Evolutionary conservation across 306 rosid species (phyloP).

Genomic region (Sicyos baderoa): DNA sequence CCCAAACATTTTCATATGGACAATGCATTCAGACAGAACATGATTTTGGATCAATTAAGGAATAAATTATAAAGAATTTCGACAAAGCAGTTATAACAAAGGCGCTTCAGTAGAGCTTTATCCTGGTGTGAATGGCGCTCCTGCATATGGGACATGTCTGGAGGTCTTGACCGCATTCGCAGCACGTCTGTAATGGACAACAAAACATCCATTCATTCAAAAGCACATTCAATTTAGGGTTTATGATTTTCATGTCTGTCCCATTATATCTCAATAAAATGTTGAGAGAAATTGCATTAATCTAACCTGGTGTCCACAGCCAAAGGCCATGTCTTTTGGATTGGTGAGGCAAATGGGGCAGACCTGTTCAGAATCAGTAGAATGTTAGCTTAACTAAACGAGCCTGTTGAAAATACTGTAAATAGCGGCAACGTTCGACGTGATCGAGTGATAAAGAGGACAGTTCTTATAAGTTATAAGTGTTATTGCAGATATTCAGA

Average conservation of each 20-base stretch:
- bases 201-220: background rate
- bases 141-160: conserved; percentile 80
- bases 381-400: background rate
- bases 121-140: conserved; percentile 58
- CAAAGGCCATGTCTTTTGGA: conserved; percentile 87
- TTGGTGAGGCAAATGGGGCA: conserved; percentile 83
- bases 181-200: conserved; percentile 61
- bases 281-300: background rate
- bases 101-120: conserved; percentile 54
- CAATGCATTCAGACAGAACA: conserved; percentile 10
- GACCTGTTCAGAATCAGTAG: conserved; percentile 36
- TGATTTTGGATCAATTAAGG: conserved; percentile 7
- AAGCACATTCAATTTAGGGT: background rate
- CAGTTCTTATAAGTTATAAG: background rate
- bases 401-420: background rate
- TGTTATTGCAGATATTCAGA: background rate
- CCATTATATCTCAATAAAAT: no score
- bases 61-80: conserved; percentile 14
- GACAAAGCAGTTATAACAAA: background rate
- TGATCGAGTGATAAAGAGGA: background rate
- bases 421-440: background rate
- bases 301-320: conserved; percentile 89
- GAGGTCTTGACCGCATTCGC: conserved; percentile 73
- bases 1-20: background rate
- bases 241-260: background rate